Base-by-base conservation (phyloP, 768 basidiomycete species). In the Leccinum ochraceum region DNA sequence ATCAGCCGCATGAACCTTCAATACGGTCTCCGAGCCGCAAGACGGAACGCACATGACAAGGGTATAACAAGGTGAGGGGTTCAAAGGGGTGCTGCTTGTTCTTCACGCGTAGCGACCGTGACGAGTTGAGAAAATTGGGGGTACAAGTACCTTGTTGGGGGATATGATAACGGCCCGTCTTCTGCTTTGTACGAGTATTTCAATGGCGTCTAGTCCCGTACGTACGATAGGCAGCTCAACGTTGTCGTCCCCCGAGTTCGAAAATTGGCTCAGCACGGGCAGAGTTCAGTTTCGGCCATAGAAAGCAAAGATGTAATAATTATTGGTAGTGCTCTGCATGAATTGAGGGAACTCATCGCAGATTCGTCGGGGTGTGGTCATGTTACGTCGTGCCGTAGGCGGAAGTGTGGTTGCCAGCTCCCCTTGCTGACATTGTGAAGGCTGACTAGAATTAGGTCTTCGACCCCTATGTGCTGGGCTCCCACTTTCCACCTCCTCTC, bases 341-440 rank as follows among this genome's bases (percentile, higher is more conserved):
- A n/a, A 10, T 17, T 24, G 11, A 34, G 11, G 4, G 5, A 13
- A 13, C 34, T 30, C 17, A 16, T 10, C 9, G 11, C 30, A 17
- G 30, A n/a, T 32, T 52, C 6, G 28, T 32, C n/a, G n/a, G 10
- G 7, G 11, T 56, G 36, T 44, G 26, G 20, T 66, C 56, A 46
- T 53, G 10, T 34, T 39, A 64, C 10, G 14, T 59, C 28, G 44
- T 39, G 48, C 26, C 61, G 67, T 14, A 91, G 78, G 69, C 88
- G 82, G 48, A 92, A 74, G 59, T 92, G 89, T 22, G 89, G 88
- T 61, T 92, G 90, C 90, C 90, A 92, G 59, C 86, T 87, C 10
- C 90, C 90, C 74, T 89, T 84, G 9, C 89, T 90, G 54, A 91
- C 89, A 64, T 92, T 90, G 74, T 92, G 89, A 57, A 92, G 83